Percentiles rank a stretch among this genome's conserved stretches.
Conservation (phyloP, 2,329 filamentous ascomycete species). For the Emergomyces orientalis region DNA sequence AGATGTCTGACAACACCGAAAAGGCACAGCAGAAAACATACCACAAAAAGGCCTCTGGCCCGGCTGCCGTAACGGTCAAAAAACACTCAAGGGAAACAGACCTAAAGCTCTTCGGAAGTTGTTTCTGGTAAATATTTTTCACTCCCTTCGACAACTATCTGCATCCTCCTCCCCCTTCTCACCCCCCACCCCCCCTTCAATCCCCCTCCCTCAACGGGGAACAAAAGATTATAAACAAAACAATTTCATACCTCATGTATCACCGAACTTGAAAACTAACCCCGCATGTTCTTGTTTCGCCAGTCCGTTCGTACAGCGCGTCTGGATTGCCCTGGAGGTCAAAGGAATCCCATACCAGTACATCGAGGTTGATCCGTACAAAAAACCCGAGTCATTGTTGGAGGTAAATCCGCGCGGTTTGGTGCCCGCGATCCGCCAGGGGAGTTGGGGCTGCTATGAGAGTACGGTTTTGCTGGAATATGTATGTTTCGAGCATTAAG, state of each 20-base stretch:
- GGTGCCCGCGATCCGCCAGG: slow-evolving; percentile 67
- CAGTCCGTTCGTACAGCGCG: slow-evolving; percentile 74
- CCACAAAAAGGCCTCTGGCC: slow-evolving; percentile 62
- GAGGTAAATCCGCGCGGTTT: slow-evolving; percentile 68
- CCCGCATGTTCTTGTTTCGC: slow-evolving; percentile 13
- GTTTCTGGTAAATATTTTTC: slow-evolving; percentile 53
- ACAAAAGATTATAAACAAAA: background rate
- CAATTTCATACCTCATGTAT: background rate
- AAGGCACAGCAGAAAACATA: slow-evolving; percentile 53
- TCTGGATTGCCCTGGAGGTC: slow-evolving; percentile 79
- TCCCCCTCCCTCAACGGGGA: no score
- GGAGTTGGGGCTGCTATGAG: slow-evolving; percentile 73
- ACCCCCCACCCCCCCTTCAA: no score
- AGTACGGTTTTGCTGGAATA: slow-evolving; percentile 80
- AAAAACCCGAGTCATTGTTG: slow-evolving; percentile 59
- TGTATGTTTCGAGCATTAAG: slow-evolving; percentile 38
- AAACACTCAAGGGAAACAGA: slow-evolving; percentile 61
- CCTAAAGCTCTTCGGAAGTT: slow-evolving; percentile 70
- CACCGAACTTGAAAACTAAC: slow-evolving; percentile 10
- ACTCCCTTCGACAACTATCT: background rate
- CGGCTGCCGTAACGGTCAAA: slow-evolving; percentile 58
- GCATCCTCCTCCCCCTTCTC: background rate
- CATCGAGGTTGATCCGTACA: slow-evolving; percentile 73
- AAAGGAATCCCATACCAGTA: slow-evolving; percentile 76
- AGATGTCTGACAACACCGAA: slow-evolving; percentile 42